Percentiles rank a stretch among this genome's conserved stretches.
Evolutionary conservation across 2,329 filamentous ascomycete genomes (phyloP).

Genomic region (Aquanectria penicillioides): DNA sequence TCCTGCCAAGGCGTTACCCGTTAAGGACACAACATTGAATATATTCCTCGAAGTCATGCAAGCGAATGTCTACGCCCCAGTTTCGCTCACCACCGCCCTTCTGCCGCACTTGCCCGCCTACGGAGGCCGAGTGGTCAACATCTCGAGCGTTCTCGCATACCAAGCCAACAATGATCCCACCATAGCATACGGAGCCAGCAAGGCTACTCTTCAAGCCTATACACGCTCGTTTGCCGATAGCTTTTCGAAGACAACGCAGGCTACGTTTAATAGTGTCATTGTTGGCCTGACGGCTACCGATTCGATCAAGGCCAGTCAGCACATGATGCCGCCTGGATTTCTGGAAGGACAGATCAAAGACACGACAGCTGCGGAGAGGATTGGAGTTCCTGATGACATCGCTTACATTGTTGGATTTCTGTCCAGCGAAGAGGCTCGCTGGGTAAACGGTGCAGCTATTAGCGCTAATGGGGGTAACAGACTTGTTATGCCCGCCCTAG

Average conservation of each 20-base stretch:
- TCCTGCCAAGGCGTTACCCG: background rate
- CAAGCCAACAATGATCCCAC: background rate
- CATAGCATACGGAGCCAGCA: background rate
- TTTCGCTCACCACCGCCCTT: background rate
- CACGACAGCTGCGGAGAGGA: background rate
- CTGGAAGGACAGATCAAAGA: background rate
- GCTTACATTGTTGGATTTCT: slow-evolving; percentile 6
- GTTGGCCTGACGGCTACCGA: background rate
- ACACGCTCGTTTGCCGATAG: background rate
- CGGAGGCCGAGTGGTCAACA: slow-evolving; percentile 3
- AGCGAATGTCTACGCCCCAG: background rate
- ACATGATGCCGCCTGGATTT: background rate
- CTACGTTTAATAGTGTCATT: background rate
- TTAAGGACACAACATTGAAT: background rate
- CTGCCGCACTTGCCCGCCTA: background rate
- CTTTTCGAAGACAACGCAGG: background rate
- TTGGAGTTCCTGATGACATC: background rate
- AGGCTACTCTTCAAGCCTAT: background rate
- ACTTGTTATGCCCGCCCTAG: background rate
- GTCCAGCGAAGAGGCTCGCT: background rate
- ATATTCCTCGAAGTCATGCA: background rate
- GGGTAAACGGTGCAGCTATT: background rate
- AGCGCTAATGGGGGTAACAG: background rate
- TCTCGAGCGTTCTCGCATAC: background rate
- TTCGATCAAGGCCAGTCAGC: background rate